Base-by-base conservation (phyloP, 2,329 filamentous ascomycete species). In the Penicillium sp. region DNA sequence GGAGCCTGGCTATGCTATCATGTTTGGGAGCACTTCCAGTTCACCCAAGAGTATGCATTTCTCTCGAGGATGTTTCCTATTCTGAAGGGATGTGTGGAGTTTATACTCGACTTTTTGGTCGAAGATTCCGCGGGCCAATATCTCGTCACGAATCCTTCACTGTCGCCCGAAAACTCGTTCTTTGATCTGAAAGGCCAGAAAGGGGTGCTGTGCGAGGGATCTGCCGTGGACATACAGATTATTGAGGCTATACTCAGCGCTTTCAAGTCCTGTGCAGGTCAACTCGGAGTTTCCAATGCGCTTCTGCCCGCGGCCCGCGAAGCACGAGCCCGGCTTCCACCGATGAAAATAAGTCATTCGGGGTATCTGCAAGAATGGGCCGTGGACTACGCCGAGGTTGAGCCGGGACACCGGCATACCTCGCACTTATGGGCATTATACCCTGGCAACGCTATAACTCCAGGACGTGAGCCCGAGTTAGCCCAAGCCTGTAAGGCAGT, bases 1-100 rank as follows among this genome's bases (percentile, higher is more conserved):
- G 79, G 81, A 1, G 82, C 83, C 1, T 87, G 85, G 85, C 81
- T 86, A 75, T 85, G 85, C 78, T 81, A 84, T 59, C 83, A 87
- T 61, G 81, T 87, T 1, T 83, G 79, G 71, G 83, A 87, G 58
- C 78, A 83, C 64, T 87, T 79, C 67, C 79, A 82, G 36, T 87
- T 85, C 63, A 81, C 78, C 2, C 56, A 66, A 7, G 60, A 72
- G 41, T 52, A 52, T 6, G 27, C 13, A 1, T 69, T 70, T 9
- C 59, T 73, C 4, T 43, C 37, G 2, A 58, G 58, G 1, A 69
- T 69, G 63, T 68, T 70, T 16, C 63, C 65, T 1, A 59, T 69
- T 18, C 51, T 74, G 4, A 62, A 61, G n/a, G 69, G 69, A n/a
- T 69, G 68, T 31, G 65, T 73, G 13, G 66, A 70, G 24, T 74